These are phyloP conservation scores for Volutella citrinella DNA, from an alignment of 2,329 filamentous ascomycete species.

Conservation along the genomic window DNA sequence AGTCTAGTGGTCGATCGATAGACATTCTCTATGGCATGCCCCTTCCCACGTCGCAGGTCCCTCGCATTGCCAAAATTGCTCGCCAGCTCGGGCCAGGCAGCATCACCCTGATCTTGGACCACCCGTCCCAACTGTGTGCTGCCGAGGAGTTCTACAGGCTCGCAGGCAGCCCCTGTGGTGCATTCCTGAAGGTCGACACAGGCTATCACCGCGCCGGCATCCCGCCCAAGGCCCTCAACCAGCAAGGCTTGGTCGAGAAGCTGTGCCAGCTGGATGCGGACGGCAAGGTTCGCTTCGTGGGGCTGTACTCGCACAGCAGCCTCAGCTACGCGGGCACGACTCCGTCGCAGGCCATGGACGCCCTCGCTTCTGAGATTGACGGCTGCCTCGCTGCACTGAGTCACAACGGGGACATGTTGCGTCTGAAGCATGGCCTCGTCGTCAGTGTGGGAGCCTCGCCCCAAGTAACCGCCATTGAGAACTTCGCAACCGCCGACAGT, in stretches of 20 bases:
- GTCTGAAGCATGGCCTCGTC: conserved; percentile 13
- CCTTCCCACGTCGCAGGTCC: conserved; percentile 49
- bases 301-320: conserved; percentile 33
- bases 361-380: conserved; percentile 26
- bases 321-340: conserved; percentile 28
- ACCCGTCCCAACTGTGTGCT: conserved; percentile 43
- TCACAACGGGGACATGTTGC: conserved; percentile 11
- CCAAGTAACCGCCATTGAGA: conserved; percentile 27
- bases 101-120: conserved; percentile 56
- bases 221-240: conserved; percentile 37
- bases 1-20: conserved; percentile 12
- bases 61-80: conserved; percentile 46
- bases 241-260: conserved; percentile 33
- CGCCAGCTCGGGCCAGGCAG: conserved; percentile 41
- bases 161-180: conserved; percentile 28
- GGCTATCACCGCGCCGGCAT: conserved; percentile 63
- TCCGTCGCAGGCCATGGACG: conserved; percentile 26
- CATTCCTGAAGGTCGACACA: conserved; percentile 62
- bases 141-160: conserved; percentile 30
- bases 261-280: conserved; percentile 25
- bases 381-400: conserved; percentile 26
- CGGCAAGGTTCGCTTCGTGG: conserved; percentile 15
- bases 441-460: conserved; percentile 33
- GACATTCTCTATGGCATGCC: conserved; percentile 60
- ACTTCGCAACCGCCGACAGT: conserved; percentile 9